Conservation (phyloP, 2,329 filamentous ascomycete genomes). For the Dryadomyces quercus-mongolicae region DNA sequence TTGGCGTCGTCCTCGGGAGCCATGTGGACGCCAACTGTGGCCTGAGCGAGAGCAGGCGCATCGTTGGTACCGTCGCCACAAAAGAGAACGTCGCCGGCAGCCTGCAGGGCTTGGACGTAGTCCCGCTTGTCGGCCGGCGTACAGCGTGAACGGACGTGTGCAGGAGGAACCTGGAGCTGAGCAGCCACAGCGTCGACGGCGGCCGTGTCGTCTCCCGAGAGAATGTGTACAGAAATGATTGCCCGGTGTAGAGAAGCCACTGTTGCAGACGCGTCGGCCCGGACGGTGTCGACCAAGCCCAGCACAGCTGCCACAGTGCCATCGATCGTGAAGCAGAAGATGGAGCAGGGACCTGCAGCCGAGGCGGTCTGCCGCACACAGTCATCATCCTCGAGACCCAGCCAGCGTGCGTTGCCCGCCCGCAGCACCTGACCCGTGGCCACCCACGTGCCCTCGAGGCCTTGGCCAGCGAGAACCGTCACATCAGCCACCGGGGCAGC, state of each 20-base stretch:
- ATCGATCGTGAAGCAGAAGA: conserved; percentile 34
- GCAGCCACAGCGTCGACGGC: conserved; percentile 29
- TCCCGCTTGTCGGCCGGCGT: conserved; percentile 32
- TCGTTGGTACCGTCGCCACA: conserved; percentile 73
- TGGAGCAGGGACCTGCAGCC: conserved; percentile 25
- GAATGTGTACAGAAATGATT: conserved; percentile 31
- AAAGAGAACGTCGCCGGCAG: conserved; percentile 44
- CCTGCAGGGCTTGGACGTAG: conserved; percentile 28
- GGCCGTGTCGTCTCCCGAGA: conserved; percentile 42
- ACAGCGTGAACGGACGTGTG: conserved; percentile 28
- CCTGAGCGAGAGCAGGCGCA: conserved; percentile 57
- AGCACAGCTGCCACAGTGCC: conserved; percentile 25
- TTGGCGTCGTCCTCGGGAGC: conserved; percentile 26
- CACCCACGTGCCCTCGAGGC: conserved; percentile 25
- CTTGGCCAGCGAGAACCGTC: conserved; percentile 30
- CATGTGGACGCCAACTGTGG: conserved; percentile 61
- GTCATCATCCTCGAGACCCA: conserved; percentile 20
- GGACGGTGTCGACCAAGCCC: conserved; percentile 33
- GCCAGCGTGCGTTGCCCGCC: conserved; percentile 40
- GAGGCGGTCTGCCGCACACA: conserved; percentile 19
- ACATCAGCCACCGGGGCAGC: conserved; percentile 17
- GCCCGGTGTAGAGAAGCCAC: conserved; percentile 23
- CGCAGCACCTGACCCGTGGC: conserved; percentile 19
- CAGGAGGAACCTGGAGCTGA: conserved; percentile 25
- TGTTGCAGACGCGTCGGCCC: conserved; percentile 26